Base-by-base conservation (phyloP, 139 green algal species). In the Astrephomene gubernaculifera region DNA sequence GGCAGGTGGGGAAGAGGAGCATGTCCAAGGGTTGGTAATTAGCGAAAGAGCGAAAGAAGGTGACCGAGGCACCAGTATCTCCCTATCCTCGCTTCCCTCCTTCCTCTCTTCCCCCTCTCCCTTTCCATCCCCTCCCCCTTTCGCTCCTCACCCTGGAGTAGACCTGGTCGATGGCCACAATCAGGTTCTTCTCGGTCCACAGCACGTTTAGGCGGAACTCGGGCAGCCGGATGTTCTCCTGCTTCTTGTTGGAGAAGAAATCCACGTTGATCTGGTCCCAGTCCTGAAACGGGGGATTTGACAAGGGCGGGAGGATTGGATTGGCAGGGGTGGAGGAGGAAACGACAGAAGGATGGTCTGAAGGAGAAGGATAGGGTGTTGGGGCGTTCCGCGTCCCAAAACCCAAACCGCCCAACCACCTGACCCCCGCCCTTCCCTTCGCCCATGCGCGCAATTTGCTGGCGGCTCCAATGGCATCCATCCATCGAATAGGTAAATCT, bases 131-230 rank as follows among this genome's bases (percentile, higher is more conserved):
- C 49, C 49, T 25, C 12, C 49, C 14, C 49, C 14, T 57, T 17
- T 17, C 49, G 49, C 49, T 25, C 25, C 71, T 87, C 33, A 90
- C 89, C 85, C 81, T 69, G 33, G 45, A 78, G 71, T 92, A 94
- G n/a, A 98, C 88, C 90, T 98, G 95, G 90, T 98, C 96, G 22
- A 98, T 95, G 19, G 90, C 80, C 1, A 98, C 91, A 4, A 83
- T 95, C 33, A 98, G 89, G 88, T 95, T 97, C 87, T 97, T 95
- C n/a, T 97, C 92, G 29, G 60, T 87, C 96, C 96, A 98, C 29
- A 98, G 79, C 75, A 98, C 94, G 73, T 94, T 95, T 43, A 98
- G 92, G 54, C 92, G 83, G 87, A 94, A 97, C 63, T 91, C 88
- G 21, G 90, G 90, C 71, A 90, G 68, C 0, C 89, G 83, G 41